These are phyloP conservation scores for Calonectria crousiana DNA, from an alignment of 2,329 filamentous ascomycete genomes.

Conservation along the genomic window DNA sequence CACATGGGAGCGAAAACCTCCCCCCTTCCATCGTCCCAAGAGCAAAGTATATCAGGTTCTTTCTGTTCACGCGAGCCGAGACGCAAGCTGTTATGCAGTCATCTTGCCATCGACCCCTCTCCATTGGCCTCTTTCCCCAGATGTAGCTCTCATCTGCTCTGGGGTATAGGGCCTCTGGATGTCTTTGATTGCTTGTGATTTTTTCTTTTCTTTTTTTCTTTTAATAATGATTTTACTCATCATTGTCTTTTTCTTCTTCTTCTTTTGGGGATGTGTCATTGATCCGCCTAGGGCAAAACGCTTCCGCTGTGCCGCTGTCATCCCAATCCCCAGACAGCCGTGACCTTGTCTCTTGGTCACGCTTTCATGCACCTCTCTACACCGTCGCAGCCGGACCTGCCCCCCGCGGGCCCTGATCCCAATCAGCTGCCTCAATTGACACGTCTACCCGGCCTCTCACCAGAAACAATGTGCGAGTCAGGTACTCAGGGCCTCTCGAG, in stretches of 20 bases:
- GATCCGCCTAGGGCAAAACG: background rate
- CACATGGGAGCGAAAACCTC: conserved; percentile 20
- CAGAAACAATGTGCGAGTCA: background rate
- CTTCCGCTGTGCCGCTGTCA: conserved; percentile 6
- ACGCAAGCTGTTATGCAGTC: conserved; percentile 30
- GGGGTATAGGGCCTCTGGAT: background rate
- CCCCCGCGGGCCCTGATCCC: conserved; percentile 35
- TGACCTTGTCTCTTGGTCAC: conserved; percentile 38
- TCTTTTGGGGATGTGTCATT: background rate
- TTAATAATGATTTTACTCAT: background rate
- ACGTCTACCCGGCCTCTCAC: conserved; percentile 7
- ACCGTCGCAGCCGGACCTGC: conserved; percentile 28
- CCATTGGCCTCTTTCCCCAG: background rate
- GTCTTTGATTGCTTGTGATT: background rate
- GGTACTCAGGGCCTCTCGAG: conserved; percentile 2
- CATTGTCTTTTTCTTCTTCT: background rate
- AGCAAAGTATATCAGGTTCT: conserved; percentile 2
- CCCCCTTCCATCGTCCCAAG: background rate
- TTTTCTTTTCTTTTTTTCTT: conserved; percentile 6
- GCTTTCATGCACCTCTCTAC: conserved; percentile 32
- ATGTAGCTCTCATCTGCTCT: background rate
- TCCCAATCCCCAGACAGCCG: conserved; percentile 21
- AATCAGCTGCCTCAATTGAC: conserved; percentile 45
- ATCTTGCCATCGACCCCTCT: conserved; percentile 31
- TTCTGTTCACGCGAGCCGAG: conserved; percentile 8